Evolutionary conservation across 2,329 filamentous ascomycete genomes (phyloP).

Genomic region (Microdochium nivale): DNA sequence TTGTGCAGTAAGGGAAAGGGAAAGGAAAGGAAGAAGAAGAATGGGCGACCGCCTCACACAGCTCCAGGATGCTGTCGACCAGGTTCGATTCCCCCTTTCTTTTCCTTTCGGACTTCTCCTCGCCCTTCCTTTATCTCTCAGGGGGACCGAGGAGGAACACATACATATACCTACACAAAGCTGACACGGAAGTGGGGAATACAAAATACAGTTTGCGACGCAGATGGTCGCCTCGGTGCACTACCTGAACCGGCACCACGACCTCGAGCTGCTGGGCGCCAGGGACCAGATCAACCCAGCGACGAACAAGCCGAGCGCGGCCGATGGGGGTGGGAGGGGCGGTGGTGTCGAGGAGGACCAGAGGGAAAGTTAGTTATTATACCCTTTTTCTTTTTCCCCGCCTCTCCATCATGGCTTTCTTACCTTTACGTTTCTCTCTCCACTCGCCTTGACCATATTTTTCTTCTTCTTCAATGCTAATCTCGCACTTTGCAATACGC

Average conservation of each 20-base stretch:
- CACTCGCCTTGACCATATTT: not conserved
- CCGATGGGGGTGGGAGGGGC: too few relatives aligned
- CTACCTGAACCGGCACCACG: conserved; percentile 61
- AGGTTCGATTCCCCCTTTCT: conserved; percentile 38
- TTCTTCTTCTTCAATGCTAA: conserved; percentile 3
- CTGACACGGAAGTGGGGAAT: conserved; percentile 1
- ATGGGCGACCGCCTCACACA: conserved; percentile 77
- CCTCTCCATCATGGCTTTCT: not conserved
- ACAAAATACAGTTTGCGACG: conserved; percentile 46
- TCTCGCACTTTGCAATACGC: not conserved
- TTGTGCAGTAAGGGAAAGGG: too few relatives aligned
- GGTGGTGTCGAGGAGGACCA: conserved; percentile 18
- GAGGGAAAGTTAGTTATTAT: conserved; percentile 38
- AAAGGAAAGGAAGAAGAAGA: not conserved
- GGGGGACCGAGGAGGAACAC: too few relatives aligned
- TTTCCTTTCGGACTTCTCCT: conserved; percentile 1
- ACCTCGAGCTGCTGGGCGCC: conserved; percentile 49
- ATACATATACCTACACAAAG: too few relatives aligned
- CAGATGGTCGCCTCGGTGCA: conserved; percentile 61
- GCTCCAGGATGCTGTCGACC: conserved; percentile 76
- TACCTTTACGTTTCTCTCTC: not conserved
- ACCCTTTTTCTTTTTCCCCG: not conserved
- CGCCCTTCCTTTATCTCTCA: conserved; percentile 1
- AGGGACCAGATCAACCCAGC: conserved; percentile 51
- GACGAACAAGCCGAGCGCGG: conserved; percentile 38